Evolutionary conservation across 495 filamentous ascomycete species (phyloP).

Genomic region (Collariella sp.): DNA sequence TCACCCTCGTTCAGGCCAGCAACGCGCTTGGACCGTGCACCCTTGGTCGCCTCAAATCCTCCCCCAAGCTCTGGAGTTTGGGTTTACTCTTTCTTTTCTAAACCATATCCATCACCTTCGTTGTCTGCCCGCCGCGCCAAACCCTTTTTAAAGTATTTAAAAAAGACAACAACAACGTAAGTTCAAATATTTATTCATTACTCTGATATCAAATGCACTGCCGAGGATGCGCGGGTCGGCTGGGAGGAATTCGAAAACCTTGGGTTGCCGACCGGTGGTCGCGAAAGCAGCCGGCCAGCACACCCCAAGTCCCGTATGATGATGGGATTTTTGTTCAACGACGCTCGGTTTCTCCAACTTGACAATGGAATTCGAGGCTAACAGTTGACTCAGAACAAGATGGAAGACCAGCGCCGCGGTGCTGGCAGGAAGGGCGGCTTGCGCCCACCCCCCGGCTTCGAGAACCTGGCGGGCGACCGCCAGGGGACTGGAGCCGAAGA

Average conservation of each 20-base stretch:
- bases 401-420: not conserved
- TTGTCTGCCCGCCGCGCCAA: not conserved
- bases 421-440: not conserved
- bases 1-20: not conserved
- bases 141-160: not conserved
- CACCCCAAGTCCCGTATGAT: not conserved
- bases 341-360: not conserved
- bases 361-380: not conserved
- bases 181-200: not conserved
- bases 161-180: constrained; percentile 1
- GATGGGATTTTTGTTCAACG: not conserved
- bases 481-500: not conserved
- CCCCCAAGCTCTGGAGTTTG: not conserved
- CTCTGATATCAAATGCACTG: not conserved
- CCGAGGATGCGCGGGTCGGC: no score
- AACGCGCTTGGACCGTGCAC: not conserved
- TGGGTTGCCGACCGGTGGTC: not conserved
- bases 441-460: constrained; percentile 10
- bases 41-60: not conserved
- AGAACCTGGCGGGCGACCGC: not conserved
- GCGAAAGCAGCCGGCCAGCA: not conserved
- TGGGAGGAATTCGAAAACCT: not conserved
- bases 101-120: not conserved
- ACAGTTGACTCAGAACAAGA: not conserved
- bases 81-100: not conserved